Base-by-base conservation (phyloP, 1,139 yeast species). In the Barnettozyma hawaiiensis region DNA sequence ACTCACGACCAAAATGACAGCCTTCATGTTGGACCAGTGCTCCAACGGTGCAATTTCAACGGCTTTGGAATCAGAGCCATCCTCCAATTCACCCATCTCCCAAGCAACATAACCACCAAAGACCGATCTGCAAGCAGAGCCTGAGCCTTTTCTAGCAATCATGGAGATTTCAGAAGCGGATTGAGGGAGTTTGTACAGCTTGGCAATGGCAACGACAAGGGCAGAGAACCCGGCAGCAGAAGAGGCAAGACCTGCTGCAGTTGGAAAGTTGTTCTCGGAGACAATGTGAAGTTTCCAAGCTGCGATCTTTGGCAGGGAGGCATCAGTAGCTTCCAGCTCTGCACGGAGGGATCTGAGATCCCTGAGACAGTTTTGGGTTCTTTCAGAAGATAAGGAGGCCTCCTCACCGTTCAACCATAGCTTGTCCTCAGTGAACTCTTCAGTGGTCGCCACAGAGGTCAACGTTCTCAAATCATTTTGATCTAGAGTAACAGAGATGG, bases 191-290 rank as follows among this genome's bases (percentile, higher is more conserved):
- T 85, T 64, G 65, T 79, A 92, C 47, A 92, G 72, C 58, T 75
- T 75, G 20, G 98, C 90, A 58, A 92, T 78, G 22, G 97, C 89
- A 39, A 78, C 77, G 26, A 92, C 95, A 51, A 92, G 73, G 5
- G 98, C 98, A 39, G 98, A 97, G 64, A 89, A 90, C 0, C 99
- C 99, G 10, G 97, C 97, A 10, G 98, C 98, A 8, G 96, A 85
- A 1, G 97, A 87, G 0, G 98, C 98, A 53, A 92, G 75, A 3
- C 98, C 98, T 14, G 98, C 98, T 31, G 98, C 98, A 21, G 98
- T 92, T 40, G 99, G 99, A 73, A 92, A 92, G 67, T 94, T 94
- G 70, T 92, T 92, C 62, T 87, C 96, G 18, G 95, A 82, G 6
- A 86, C 95, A 54, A 92, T 85, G 58, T 83, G 90, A 47, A 92